Evolutionary conservation across 106 monocot species (phyloP).

Genomic region (Dendrobium huoshanense): DNA sequence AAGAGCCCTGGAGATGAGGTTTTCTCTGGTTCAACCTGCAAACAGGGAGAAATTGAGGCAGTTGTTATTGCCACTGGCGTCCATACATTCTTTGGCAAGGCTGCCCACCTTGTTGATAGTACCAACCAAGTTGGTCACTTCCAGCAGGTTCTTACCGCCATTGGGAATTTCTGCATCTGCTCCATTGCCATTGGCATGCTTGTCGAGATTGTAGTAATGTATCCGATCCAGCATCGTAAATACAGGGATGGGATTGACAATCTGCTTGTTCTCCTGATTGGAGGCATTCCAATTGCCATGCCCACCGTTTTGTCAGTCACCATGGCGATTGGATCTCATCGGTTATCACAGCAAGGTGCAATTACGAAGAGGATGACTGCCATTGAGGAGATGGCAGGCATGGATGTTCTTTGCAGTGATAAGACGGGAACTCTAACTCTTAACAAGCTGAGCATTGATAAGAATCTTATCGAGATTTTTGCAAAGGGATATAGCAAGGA

Average conservation of each 20-base stretch:
- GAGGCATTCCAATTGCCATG: conserved; percentile 79
- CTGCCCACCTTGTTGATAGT: conserved; percentile 73
- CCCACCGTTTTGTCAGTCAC: conserved; percentile 78
- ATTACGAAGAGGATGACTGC: conserved; percentile 99
- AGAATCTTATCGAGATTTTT: conserved; percentile 68
- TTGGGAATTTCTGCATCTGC: conserved; percentile 77
- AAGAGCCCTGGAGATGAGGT: conserved; percentile 63
- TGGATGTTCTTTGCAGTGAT: conserved; percentile 98
- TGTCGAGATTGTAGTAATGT: conserved; percentile 64
- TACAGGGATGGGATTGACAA: conserved; percentile 69
- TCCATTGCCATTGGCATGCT: conserved; percentile 65
- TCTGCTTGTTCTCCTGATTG: conserved; percentile 63
- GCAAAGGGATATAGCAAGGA: conserved; percentile 61
- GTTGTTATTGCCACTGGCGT: conserved; percentile 76
- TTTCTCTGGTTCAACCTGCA: conserved; percentile 77
- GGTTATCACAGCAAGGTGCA: conserved; percentile 85
- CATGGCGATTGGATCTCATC: conserved; percentile 85
- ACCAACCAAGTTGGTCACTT: conserved; percentile 72
- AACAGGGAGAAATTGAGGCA: conserved; percentile 78
- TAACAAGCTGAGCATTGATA: conserved; percentile 94
- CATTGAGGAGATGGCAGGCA: conserved; percentile 98
- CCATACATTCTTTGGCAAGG: conserved; percentile 81
- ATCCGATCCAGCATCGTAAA: conserved; percentile 48
- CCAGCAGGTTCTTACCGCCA: conserved; percentile 70
- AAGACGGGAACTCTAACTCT: conserved; percentile 91